phyloP scores from a whole-genome alignment of 1,284 basidiomycete genomes.

The Sphagnurus paluster region DNA sequence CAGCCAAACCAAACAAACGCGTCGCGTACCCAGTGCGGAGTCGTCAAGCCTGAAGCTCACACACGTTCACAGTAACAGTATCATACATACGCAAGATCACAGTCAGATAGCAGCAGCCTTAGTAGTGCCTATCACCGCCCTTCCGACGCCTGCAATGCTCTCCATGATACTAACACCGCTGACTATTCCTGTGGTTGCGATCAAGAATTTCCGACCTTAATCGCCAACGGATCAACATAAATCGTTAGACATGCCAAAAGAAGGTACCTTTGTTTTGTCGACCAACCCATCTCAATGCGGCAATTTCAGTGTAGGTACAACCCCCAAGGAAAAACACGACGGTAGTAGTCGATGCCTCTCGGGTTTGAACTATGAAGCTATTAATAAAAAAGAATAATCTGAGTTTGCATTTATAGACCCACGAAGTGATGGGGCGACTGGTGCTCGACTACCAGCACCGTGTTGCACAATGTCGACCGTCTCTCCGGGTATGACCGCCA shows the following conservation, averaged over 20 bases:
- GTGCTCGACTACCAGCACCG: slow-evolving; percentile 33
- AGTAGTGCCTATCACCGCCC: slow-evolving; percentile 26
- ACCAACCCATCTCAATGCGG: slow-evolving; percentile 89
- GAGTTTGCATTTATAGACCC: slow-evolving; percentile 13
- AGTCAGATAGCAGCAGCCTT: slow-evolving; percentile 32
- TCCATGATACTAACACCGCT: slow-evolving; percentile 76
- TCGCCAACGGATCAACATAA: slow-evolving; percentile 12
- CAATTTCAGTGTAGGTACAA: slow-evolving; percentile 96
- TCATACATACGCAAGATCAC: background rate
- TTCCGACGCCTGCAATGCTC: slow-evolving; percentile 55
- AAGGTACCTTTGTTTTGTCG: slow-evolving; percentile 73
- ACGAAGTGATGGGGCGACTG: slow-evolving; percentile 35
- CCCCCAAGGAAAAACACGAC: slow-evolving; percentile 99
- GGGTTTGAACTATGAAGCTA: slow-evolving; percentile 40
- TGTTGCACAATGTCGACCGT: slow-evolving; percentile 81
- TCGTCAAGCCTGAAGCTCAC: slow-evolving; percentile 5
- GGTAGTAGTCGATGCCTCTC: slow-evolving; percentile 71
- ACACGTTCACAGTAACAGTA: too few species aligned
- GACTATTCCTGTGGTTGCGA: slow-evolving; percentile 88
- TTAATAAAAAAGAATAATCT: slow-evolving; percentile 2
- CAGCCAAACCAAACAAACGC: slow-evolving; percentile 40
- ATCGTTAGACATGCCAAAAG: slow-evolving; percentile 4
- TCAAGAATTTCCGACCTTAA: slow-evolving; percentile 78
- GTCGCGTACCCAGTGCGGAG: slow-evolving; percentile 32
- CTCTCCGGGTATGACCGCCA: slow-evolving; percentile 81